phyloP scores from a whole-genome alignment of 2,329 filamentous ascomycete species.

The Tolypocladium ophioglossoides region DNA sequence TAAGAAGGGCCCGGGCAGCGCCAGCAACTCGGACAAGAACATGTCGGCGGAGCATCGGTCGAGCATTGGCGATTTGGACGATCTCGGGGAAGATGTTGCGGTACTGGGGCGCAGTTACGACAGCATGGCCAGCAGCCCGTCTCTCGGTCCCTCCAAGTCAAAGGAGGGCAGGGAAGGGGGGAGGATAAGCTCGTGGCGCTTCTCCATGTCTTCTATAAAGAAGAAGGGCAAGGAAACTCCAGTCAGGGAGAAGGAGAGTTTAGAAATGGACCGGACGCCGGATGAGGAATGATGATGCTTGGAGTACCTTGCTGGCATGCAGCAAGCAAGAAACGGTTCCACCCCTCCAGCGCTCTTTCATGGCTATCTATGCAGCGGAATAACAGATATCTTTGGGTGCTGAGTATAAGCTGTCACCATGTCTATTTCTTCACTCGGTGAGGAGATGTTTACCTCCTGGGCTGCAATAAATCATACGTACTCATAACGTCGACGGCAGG shows the following conservation, averaged over 20 bases:
- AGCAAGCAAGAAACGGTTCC: not conserved
- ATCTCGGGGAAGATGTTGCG: conserved; percentile 34
- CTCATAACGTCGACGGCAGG: not conserved
- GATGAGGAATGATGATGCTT: conserved; percentile 17
- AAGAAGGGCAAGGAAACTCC: conserved; percentile 44
- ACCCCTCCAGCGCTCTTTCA: not conserved
- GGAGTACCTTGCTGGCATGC: not conserved
- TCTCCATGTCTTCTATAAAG: conserved; percentile 49
- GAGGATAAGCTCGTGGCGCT: conserved; percentile 38
- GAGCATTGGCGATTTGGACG: conserved; percentile 46
- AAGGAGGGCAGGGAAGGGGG: conserved; percentile 36
- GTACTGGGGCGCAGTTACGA: conserved; percentile 42
- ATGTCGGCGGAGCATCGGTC: conserved; percentile 41
- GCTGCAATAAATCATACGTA: not conserved
- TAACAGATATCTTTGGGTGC: not conserved
- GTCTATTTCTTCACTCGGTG: too few species aligned
- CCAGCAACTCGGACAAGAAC: conserved; percentile 47
- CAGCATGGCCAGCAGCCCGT: conserved; percentile 45
- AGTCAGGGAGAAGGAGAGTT: conserved; percentile 37
- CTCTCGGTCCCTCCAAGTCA: conserved; percentile 39
- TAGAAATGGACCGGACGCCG: conserved; percentile 35
- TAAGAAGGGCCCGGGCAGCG: conserved; percentile 49
- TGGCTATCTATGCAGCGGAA: not conserved
- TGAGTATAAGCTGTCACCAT: not conserved
- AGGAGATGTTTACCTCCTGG: too few species aligned